These are phyloP conservation scores for Cercospora brassicicola DNA, from an alignment of 2,329 filamentous ascomycete species.

Conservation along the genomic window DNA sequence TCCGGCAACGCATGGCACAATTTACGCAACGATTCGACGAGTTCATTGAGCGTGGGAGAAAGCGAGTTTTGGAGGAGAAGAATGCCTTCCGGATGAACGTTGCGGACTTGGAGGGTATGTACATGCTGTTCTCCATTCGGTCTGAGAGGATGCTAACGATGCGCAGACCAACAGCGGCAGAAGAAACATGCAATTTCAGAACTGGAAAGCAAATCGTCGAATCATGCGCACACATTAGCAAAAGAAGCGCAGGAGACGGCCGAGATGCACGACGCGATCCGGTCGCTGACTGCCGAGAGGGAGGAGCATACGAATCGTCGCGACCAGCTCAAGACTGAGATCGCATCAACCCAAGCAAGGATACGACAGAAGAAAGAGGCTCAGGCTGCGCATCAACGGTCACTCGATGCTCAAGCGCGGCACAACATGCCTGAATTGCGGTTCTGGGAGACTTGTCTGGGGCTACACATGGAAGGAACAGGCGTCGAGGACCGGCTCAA, in stretches of 20 bases:
- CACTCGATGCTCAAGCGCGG: slow-evolving; percentile 77
- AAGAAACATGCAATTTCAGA: slow-evolving; percentile 86
- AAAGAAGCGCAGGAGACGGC: slow-evolving; percentile 73
- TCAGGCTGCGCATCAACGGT: slow-evolving; percentile 68
- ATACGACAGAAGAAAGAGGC: slow-evolving; percentile 70
- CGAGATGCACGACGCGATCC: slow-evolving; percentile 63
- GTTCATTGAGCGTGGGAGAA: slow-evolving; percentile 88
- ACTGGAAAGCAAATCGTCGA: slow-evolving; percentile 66
- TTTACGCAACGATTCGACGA: slow-evolving; percentile 89
- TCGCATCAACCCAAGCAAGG: slow-evolving; percentile 65
- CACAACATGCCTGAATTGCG: slow-evolving; percentile 91
- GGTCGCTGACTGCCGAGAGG: slow-evolving; percentile 56
- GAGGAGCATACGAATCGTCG: slow-evolving; percentile 57
- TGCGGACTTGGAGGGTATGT: slow-evolving; percentile 79
- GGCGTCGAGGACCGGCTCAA: slow-evolving; percentile 72
- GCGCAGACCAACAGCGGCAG: slow-evolving; percentile 83
- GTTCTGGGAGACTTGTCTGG: slow-evolving; percentile 92
- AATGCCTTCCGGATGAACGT: slow-evolving; percentile 92
- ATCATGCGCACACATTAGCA: slow-evolving; percentile 70
- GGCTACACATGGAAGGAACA: slow-evolving; percentile 84
- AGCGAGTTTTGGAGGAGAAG: slow-evolving; percentile 85
- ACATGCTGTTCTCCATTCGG: slow-evolving; percentile 20
- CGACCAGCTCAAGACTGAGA: slow-evolving; percentile 58
- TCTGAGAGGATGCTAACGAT: slow-evolving; percentile 18
- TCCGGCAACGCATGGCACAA: slow-evolving; percentile 90